Percentiles rank a stretch among this genome's conserved stretches.
Conservation (phyloP, 371 early-diverging fungal genomes). For the Apophysomyces elegans region DNA sequence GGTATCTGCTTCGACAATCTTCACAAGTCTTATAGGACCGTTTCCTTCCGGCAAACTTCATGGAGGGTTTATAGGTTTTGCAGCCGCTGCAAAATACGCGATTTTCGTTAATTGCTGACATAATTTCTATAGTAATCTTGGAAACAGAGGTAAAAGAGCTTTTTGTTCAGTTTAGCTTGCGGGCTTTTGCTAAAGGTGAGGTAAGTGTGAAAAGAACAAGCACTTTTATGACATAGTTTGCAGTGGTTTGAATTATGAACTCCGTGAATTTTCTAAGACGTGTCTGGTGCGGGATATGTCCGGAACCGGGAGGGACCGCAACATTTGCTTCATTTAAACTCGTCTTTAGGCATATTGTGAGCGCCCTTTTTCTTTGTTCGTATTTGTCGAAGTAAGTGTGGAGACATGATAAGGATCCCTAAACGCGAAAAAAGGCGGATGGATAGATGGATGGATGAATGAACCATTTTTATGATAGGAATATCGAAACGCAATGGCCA, state of each 20-base stretch:
- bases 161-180: too few species aligned
- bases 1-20: neutral
- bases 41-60: neutral
- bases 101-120: neutral
- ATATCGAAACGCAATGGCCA: slow-evolving; percentile 74
- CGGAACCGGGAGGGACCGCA: neutral
- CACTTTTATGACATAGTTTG: too few species aligned
- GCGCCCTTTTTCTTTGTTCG: slow-evolving; percentile 12
- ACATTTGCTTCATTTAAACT: neutral
- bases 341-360: slow-evolving; percentile 3
- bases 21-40: neutral
- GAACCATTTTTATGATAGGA: slow-evolving; percentile 13
- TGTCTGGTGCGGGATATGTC: neutral
- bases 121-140: too few species aligned
- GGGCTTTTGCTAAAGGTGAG: too few species aligned
- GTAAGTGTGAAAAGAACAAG: too few species aligned
- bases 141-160: too few species aligned
- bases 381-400: slow-evolving; percentile 7
- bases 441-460: slow-evolving; percentile 19
- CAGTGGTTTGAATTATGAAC: neutral
- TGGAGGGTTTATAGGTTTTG: neutral
- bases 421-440: too few species aligned
- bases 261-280: neutral
- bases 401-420: too few species aligned
- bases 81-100: neutral